Conservation (phyloP, 208 protist genomes). For the Trypanosoma mega region DNA sequence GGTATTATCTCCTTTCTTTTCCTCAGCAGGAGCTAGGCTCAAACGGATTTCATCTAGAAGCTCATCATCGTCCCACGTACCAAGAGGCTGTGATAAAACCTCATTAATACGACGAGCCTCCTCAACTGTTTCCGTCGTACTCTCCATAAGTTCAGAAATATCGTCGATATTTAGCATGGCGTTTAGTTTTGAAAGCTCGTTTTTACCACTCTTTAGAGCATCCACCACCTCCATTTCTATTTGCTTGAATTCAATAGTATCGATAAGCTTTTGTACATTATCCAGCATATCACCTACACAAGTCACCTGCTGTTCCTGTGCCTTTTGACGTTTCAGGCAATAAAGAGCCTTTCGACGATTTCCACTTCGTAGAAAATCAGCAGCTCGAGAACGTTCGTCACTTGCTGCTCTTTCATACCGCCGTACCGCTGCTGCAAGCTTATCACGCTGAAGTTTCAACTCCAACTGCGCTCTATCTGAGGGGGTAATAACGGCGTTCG, state of each 20-base stretch:
- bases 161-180: constrained; percentile 86
- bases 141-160: constrained; percentile 74
- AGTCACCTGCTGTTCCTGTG: constrained; percentile 55
- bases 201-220: constrained; percentile 69
- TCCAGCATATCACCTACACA: constrained; percentile 69
- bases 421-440: constrained; percentile 55
- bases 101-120: constrained; percentile 68
- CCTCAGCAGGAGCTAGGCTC: not conserved
- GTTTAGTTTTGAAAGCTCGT: constrained; percentile 73
- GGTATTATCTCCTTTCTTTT: not conserved
- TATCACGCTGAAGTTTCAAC: constrained; percentile 83
- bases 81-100: constrained; percentile 53
- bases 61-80: constrained; percentile 56
- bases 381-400: constrained; percentile 62
- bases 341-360: constrained; percentile 78
- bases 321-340: constrained; percentile 72
- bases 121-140: constrained; percentile 68
- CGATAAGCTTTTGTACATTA: constrained; percentile 74
- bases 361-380: constrained; percentile 56
- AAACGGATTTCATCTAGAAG: constrained; percentile 52
- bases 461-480: constrained; percentile 75
- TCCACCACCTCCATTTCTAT: constrained; percentile 72
- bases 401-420: constrained; percentile 60
- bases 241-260: constrained; percentile 76
- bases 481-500: constrained; percentile 42